Evolutionary conservation across 257 asterid species (phyloP).

Genomic region (Paraleonurus japonicus): DNA sequence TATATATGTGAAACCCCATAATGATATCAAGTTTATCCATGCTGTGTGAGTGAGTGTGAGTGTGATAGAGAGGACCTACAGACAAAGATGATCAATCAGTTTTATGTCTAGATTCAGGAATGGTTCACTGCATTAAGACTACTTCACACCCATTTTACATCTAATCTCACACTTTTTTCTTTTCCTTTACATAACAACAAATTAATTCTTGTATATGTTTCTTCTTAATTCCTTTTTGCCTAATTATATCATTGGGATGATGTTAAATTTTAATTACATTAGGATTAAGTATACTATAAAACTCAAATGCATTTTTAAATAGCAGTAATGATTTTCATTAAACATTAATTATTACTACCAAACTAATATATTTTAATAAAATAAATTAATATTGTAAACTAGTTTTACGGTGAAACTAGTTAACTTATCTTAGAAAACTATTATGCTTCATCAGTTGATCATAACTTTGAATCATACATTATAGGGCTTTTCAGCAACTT

Average conservation of each 20-base stretch:
- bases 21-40: not conserved
- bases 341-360: too few species aligned
- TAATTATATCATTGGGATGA: too few species aligned
- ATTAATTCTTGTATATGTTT: not conserved
- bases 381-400: too few species aligned
- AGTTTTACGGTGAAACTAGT: too few species aligned
- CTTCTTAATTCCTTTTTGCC: too few species aligned
- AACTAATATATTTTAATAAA: too few species aligned
- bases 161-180: constrained; percentile 10
- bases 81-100: constrained; percentile 23
- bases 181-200: constrained; percentile 9
- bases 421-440: too few species aligned
- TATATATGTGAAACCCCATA: not conserved
- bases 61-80: constrained; percentile 31
- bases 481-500: not conserved
- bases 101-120: constrained; percentile 36
- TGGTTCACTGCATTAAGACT: constrained; percentile 33
- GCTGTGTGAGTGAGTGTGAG: not conserved
- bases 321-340: too few species aligned
- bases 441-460: not conserved
- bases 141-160: constrained; percentile 10
- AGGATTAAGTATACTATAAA: too few species aligned
- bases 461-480: not conserved
- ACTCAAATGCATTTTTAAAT: too few species aligned
- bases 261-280: too few species aligned